Evolutionary conservation across 2,329 filamentous ascomycete species (phyloP).

Genomic region (Fusarium circinatum): DNA sequence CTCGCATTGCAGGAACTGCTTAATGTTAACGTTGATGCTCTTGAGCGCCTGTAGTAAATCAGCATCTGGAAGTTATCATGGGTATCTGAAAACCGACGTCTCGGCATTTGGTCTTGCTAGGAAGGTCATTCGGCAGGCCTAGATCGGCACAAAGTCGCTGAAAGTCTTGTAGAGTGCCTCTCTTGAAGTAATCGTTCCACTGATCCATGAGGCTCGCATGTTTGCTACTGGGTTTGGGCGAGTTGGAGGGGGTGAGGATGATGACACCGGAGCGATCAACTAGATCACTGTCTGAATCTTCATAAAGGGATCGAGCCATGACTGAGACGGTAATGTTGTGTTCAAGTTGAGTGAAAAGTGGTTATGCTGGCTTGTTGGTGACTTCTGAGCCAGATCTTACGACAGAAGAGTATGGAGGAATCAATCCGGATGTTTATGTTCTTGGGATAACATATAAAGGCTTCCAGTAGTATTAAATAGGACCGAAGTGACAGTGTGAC

Average conservation of each 20-base stretch:
- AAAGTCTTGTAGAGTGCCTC: constrained; percentile 53
- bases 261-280: background rate
- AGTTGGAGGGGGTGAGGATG: background rate
- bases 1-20: constrained; percentile 57
- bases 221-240: background rate
- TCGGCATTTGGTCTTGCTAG: constrained; percentile 57
- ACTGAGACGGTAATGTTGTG: background rate
- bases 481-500: background rate
- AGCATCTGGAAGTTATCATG: background rate
- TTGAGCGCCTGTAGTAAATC: constrained; percentile 51
- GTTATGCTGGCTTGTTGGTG: background rate
- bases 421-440: background rate
- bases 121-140: constrained; percentile 49
- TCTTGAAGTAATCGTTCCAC: constrained; percentile 48
- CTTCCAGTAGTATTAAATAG: background rate
- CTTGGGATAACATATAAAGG: background rate
- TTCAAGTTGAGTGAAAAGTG: background rate
- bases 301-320: background rate
- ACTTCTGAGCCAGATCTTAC: background rate
- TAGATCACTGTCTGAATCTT: background rate
- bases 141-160: constrained; percentile 58
- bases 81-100: constrained; percentile 48
- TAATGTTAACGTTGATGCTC: constrained; percentile 60
- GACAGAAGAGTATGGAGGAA: background rate
- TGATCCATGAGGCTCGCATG: background rate